Evolutionary conservation across 2,329 filamentous ascomycete genomes (phyloP).

Genomic region (Colletotrichum orchidophilum): DNA sequence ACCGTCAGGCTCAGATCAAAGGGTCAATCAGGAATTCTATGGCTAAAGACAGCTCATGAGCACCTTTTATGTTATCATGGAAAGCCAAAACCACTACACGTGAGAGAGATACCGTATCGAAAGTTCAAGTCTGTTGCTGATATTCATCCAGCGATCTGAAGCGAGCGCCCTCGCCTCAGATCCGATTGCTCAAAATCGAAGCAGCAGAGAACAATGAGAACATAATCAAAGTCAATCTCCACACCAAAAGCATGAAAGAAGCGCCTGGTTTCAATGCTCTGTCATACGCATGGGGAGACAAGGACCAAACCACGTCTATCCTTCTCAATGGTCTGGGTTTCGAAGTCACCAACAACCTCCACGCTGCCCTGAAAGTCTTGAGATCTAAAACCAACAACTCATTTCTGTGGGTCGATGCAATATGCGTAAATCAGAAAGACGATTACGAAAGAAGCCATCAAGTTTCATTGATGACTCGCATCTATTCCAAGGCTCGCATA

Average conservation of each 20-base stretch:
- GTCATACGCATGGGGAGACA: background rate
- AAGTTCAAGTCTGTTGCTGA: accelerated
- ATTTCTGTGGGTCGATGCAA: background rate
- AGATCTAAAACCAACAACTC: background rate
- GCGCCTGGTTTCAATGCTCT: background rate
- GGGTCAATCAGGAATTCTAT: background rate
- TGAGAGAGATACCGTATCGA: background rate
- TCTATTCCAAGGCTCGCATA: background rate
- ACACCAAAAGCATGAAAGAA: background rate
- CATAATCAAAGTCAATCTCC: background rate
- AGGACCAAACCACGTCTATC: background rate
- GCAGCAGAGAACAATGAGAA: background rate
- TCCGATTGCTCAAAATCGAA: background rate
- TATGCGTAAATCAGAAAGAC: background rate
- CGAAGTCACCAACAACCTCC: background rate
- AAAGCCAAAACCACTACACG: background rate
- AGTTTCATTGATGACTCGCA: background rate
- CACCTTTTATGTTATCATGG: background rate
- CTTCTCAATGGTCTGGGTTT: background rate
- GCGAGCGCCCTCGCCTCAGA: background rate
- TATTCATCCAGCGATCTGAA: background rate
- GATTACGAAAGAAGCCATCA: background rate
- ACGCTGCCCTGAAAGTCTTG: background rate
- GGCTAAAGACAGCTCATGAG: background rate
- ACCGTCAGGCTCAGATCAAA: background rate